A percentile compares a stretch with the other conserved stretches of the same genome.
Conservation (phyloP, 345 rosid species). For the Alliaria petiolata region DNA sequence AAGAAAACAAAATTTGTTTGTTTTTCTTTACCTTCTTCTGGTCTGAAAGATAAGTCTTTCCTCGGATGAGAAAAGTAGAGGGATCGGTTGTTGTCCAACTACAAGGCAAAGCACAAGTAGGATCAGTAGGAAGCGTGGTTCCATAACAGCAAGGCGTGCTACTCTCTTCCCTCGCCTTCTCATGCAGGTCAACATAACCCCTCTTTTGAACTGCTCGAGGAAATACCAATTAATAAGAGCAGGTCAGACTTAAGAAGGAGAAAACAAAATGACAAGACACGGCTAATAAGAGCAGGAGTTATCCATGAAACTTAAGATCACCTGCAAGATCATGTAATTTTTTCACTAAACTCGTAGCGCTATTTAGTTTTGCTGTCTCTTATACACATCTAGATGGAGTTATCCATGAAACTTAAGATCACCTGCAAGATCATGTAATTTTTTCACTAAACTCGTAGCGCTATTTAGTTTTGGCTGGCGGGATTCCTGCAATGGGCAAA, state of each 20-base stretch:
- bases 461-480: slow-evolving; percentile 63
- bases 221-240: not conserved
- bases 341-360: slow-evolving; percentile 77
- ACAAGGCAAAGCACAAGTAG: slow-evolving; percentile 52
- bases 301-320: slow-evolving; percentile 32
- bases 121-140: slow-evolving; percentile 77
- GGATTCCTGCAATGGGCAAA: slow-evolving; percentile 49
- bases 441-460: slow-evolving; percentile 79
- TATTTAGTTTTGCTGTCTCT: no score
- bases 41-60: slow-evolving; percentile 73
- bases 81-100: slow-evolving; percentile 86
- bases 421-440: slow-evolving; percentile 93
- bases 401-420: slow-evolving; percentile 24
- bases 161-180: slow-evolving; percentile 55
- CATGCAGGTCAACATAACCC: slow-evolving; percentile 88
- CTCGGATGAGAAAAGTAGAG: slow-evolving; percentile 80
- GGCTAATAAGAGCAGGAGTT: not conserved
- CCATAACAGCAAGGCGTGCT: slow-evolving; percentile 61
- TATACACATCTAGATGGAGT: no score
- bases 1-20: not conserved
- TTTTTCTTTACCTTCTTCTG: slow-evolving; percentile 59
- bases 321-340: slow-evolving; percentile 93
- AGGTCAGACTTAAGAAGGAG: not conserved
- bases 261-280: slow-evolving; percentile 1
- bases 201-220: slow-evolving; percentile 72